Evolutionary conservation across 164 flowering plant genomes (phyloP).

Genomic region (Sedum album): DNA sequence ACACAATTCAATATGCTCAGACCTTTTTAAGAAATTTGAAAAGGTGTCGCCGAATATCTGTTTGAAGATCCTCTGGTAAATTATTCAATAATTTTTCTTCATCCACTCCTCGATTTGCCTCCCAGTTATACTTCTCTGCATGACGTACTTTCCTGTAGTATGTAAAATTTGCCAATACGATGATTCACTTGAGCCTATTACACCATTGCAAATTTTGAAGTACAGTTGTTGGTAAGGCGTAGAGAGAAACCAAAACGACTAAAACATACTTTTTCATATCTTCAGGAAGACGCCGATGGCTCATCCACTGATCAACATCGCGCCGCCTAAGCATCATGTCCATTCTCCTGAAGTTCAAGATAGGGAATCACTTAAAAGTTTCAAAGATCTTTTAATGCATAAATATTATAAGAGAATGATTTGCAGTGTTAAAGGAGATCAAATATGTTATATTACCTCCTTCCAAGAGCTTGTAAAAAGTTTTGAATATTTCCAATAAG

Average conservation of each 20-base stretch:
- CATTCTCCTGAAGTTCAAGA: constrained; percentile 30
- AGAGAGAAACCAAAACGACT: not conserved
- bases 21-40: constrained; percentile 68
- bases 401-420: not conserved
- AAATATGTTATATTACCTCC: constrained; percentile 36
- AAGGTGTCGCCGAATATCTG: constrained; percentile 77
- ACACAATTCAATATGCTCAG: constrained; percentile 11
- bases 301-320: constrained; percentile 74
- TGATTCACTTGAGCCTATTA: not conserved
- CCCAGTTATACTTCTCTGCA: constrained; percentile 74
- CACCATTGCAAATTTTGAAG: not conserved
- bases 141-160: constrained; percentile 50
- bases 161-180: not conserved
- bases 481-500: constrained; percentile 95
- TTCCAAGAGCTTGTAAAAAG: constrained; percentile 82
- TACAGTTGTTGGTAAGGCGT: too few species aligned
- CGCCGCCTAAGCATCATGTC: constrained; percentile 56
- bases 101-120: constrained; percentile 69
- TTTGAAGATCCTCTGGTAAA: constrained; percentile 81
- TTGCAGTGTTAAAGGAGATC: not conserved
- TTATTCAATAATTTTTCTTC: constrained; percentile 62
- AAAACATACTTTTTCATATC: constrained; percentile 33
- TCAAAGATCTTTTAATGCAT: not conserved
- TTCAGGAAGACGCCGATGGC: constrained; percentile 52
- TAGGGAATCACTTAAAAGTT: not conserved